phyloP scores from a whole-genome alignment of 163 green algal species.

The Scenedesmus sp. region DNA sequence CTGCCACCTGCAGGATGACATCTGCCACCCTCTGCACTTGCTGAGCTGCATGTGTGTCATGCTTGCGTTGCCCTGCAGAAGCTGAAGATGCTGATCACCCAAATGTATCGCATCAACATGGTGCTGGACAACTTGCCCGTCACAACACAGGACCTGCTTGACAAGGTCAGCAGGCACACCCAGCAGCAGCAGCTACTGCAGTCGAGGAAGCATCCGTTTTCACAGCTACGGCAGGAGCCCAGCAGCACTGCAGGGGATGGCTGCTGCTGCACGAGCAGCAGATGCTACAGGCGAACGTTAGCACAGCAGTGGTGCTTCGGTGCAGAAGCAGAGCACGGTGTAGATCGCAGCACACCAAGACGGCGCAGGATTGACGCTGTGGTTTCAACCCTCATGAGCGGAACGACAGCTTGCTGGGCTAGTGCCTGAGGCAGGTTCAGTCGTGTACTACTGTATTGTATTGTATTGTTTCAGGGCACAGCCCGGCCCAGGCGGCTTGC shows the following conservation, averaged over 20 bases:
- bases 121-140: conserved; percentile 98
- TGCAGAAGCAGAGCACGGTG: neutral
- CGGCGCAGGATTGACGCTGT: too few species aligned
- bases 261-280: neutral
- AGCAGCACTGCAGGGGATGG: neutral
- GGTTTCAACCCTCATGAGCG: too few species aligned
- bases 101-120: conserved; percentile 93
- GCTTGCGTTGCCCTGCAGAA: conserved; percentile 69
- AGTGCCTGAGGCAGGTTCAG: too few species aligned
- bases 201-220: neutral
- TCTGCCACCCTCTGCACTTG: neutral
- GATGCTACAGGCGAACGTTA: neutral
- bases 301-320: neutral
- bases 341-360: neutral
- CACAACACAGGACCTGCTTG: conserved; percentile 90
- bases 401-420: too few species aligned
- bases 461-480: too few species aligned
- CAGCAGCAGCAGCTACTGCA: neutral
- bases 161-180: conserved; percentile 56
- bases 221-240: neutral
- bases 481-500: too few species aligned
- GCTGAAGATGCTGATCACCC: conserved; percentile 86
- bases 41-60: neutral
- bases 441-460: too few species aligned
- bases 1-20: neutral